A percentile compares a stretch with the other conserved stretches of the same genome.
These are phyloP conservation scores for Cicer bijugum DNA, from an alignment of 306 rosid genomes.

Conservation along the genomic window DNA sequence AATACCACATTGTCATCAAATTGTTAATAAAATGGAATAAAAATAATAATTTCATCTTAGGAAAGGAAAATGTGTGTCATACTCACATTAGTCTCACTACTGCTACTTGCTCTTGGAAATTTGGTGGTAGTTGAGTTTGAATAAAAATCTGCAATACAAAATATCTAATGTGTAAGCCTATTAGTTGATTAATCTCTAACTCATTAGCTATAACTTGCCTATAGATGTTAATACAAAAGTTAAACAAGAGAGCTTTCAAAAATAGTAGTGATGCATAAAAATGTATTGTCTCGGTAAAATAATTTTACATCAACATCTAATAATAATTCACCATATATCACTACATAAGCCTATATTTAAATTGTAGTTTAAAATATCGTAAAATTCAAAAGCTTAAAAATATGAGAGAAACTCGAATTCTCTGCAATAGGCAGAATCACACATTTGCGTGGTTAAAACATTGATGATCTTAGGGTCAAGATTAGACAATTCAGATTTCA, in stretches of 20 bases:
- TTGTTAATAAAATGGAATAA: not conserved
- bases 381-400: constrained; percentile 7
- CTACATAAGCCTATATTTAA: no score
- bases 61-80: constrained; percentile 12
- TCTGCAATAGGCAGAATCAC: no score
- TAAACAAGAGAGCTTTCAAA: no score
- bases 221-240: no score
- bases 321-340: no score
- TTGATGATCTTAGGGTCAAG: no score
- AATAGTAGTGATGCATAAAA: no score
- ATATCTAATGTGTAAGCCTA: not conserved
- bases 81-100: constrained; percentile 42
- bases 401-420: not conserved
- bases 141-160: constrained; percentile 40
- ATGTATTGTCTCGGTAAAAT: no score
- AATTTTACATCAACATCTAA: no score
- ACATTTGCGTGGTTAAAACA: no score
- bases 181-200: not conserved
- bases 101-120: constrained; percentile 31
- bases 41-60: not conserved
- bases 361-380: no score
- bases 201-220: not conserved
- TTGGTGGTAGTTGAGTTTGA: constrained; percentile 26
- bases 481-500: no score
- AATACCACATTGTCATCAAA: not conserved